Percentiles rank a stretch among this genome's conserved stretches.
phyloP scores from a whole-genome alignment of 805 yeast genomes.

The Metschnikowia baotianmanensis region DNA sequence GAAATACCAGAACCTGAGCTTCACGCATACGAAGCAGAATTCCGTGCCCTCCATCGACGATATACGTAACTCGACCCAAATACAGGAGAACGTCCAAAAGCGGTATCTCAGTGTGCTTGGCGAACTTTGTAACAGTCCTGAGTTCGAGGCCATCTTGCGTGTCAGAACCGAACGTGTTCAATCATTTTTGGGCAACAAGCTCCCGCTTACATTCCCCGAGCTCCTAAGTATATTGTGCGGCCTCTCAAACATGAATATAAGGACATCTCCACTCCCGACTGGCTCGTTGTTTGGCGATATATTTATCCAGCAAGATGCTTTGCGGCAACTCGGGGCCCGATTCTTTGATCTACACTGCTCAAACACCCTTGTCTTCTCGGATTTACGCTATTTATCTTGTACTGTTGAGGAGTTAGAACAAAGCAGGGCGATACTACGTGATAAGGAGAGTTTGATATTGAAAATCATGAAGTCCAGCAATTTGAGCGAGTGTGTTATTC shows the following conservation, averaged over 20 bases:
- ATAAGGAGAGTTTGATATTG: constrained; percentile 20
- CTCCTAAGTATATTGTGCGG: constrained; percentile 30
- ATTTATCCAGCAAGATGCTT: constrained; percentile 12
- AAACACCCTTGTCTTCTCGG: constrained; percentile 29
- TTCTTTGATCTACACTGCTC: constrained; percentile 24
- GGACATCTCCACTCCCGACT: constrained; percentile 9
- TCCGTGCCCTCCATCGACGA: constrained; percentile 1
- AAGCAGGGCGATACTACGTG: constrained; percentile 22
- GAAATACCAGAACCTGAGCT: constrained; percentile 11
- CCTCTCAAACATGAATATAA: constrained; percentile 21
- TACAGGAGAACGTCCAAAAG: constrained; percentile 3
- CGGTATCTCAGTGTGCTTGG: constrained; percentile 11
- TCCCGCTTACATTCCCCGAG: constrained; percentile 27
- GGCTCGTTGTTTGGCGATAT: constrained; percentile 10
- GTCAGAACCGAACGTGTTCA: constrained; percentile 21
- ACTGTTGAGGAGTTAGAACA: constrained; percentile 27
- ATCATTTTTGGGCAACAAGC: constrained; percentile 25
- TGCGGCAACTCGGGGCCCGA: constrained; percentile 28
- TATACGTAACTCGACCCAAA: not conserved
- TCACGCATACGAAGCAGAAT: constrained; percentile 10
- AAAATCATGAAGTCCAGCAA: constrained; percentile 32
- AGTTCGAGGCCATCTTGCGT: constrained; percentile 9
- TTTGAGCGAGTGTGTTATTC: constrained; percentile 29
- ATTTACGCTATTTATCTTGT: constrained; percentile 28
- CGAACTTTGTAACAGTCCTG: constrained; percentile 10